phyloP scores from a whole-genome alignment of 106 monocot species.

The Hemerocallis citrina region DNA sequence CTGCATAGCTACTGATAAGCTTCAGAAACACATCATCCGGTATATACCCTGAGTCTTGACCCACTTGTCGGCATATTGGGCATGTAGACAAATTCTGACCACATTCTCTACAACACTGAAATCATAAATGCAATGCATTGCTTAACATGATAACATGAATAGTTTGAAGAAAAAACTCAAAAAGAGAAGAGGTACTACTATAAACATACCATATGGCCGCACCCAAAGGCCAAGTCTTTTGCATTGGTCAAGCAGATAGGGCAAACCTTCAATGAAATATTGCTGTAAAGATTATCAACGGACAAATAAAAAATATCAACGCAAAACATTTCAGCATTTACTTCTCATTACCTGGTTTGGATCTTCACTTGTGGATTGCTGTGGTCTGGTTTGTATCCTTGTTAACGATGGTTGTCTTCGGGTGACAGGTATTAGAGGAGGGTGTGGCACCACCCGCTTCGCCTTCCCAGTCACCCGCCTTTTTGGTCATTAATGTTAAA shows the following conservation, averaged over 20 bases:
- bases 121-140: background rate
- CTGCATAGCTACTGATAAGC: background rate
- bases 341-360: conserved; percentile 18
- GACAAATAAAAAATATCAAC: no score
- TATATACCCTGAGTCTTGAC: conserved; percentile 11
- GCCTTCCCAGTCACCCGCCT: conserved; percentile 38
- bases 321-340: no score
- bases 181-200: background rate
- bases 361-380: conserved; percentile 9
- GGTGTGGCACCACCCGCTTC: conserved; percentile 28
- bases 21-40: conserved; percentile 3
- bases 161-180: background rate
- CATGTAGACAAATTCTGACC: conserved; percentile 21
- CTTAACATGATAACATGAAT: no score
- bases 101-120: conserved; percentile 37
- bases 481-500: no score
- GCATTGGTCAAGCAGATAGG: conserved; percentile 54
- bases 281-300: background rate
- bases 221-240: conserved; percentile 58
- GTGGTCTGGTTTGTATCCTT: background rate
- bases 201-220: conserved; percentile 57
- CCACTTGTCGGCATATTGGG: conserved; percentile 21
- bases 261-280: conserved; percentile 29
- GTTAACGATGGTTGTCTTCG: conserved; percentile 15
- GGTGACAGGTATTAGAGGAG: conserved; percentile 27